Conservation (phyloP, 2,329 filamentous ascomycete species). For the Colletotrichum sp. region DNA sequence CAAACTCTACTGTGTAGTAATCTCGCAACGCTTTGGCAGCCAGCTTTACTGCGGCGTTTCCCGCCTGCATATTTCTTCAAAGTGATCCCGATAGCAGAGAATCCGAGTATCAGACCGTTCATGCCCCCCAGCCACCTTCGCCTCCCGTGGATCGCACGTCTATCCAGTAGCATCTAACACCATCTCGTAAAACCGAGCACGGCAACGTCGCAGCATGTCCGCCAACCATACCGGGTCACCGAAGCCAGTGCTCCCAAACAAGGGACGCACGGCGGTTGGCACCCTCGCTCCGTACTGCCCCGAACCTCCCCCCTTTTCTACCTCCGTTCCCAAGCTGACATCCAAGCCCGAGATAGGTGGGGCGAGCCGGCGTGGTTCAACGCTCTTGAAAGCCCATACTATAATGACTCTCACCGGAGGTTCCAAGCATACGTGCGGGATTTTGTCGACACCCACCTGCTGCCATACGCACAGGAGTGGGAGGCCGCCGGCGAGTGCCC, state of each 20-base stretch:
- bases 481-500: conserved; percentile 62
- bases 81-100: no score
- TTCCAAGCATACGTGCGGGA: conserved; percentile 61
- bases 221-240: neutral
- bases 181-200: neutral
- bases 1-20: neutral
- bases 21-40: neutral
- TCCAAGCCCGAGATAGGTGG: neutral
- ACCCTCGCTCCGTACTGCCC: neutral
- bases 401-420: conserved; percentile 64
- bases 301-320: neutral
- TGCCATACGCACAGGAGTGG: conserved; percentile 67
- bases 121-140: neutral
- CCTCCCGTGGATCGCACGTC: neutral
- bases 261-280: neutral
- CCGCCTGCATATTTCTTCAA: neutral
- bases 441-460: conserved; percentile 64
- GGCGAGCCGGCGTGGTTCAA: conserved; percentile 33
- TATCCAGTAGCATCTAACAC: neutral
- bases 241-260: neutral
- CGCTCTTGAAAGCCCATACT: conserved; percentile 54
- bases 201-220: neutral
- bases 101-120: neutral
- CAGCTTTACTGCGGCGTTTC: neutral
- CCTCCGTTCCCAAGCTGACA: neutral